Evolutionary conservation across 345 rosid genomes (phyloP), one percentile per base, ranked within the genome.

Genomic region (Passiflora organensis): DNA sequence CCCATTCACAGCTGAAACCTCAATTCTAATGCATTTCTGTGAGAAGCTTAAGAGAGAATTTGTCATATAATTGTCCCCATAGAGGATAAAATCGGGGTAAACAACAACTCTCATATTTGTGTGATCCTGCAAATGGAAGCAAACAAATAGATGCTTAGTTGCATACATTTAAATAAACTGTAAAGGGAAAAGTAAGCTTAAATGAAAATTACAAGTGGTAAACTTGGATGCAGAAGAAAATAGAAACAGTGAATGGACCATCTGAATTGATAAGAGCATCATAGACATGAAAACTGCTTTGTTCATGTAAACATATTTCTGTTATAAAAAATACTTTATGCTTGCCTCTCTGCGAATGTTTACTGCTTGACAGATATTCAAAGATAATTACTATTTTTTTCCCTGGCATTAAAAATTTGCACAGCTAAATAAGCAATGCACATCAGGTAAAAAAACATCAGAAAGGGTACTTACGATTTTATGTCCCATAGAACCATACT

Each of bases 31-130:
- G 56, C 54, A 63, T 63, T 64, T 64, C 21, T 65, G 16, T 9
- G 80, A 79, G 78, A 83, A 86, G 13, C 69, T 72, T 68, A 86
- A 39, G 63, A 6, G 62, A 54, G 85, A 56, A 37, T 70, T 60
- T 45, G 85, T 76, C 64, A 73, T 70, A 61, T 75, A 68, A 19
- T 60, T 67, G 41, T 71, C 78, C 53, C 77, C 64, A 64, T 64
- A 76, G 37, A 75, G 2, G 36, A 81, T 47, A 67, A 64, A 67
- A 74, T 83, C 87, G 49, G 94, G 80, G 49, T 28, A 59, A 43
- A 80, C 65, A 55, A 72, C 68, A 63, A 86, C 85, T 44, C 57
- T 21, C 44, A 36, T 49, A 45, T 57, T 72, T 64, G 41, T 53
- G n/a, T 14, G 52, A 53, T 73, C 79, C 94, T 86, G 85, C 70